Base-by-base conservation (phyloP, 768 basidiomycete species). In the Leccinum boreale region DNA sequence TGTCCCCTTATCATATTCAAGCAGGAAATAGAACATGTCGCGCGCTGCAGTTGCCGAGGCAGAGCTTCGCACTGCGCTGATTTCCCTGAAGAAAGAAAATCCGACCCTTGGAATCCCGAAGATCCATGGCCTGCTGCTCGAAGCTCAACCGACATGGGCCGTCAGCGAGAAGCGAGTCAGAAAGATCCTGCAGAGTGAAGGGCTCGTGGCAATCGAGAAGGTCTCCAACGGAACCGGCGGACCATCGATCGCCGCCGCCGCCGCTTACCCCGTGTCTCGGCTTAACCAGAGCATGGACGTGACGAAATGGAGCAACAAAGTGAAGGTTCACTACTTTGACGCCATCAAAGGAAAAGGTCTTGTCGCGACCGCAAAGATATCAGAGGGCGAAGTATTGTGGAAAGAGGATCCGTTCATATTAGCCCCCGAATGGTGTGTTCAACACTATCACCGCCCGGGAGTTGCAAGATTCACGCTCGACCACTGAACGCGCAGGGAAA, bases 121-220 rank as follows among this genome's bases (percentile, higher is more conserved):
- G 73, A 77, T 92, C 3, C 87, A 90, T 55, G 75, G 80, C 2
- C 77, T 83, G 6, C 73, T 94, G 9, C 79, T 87, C 12, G 70
- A 77, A 12, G 73, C 75, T 10, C 74, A 89, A 62, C 82, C 89
- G 3, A 76, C 80, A 23, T 94, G 91, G 90, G 70, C 79, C 0
- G 89, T 94, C 61, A 90, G 90, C 69, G 93, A 94, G 71, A 94
- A 92, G 66, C 82, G 93, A 23, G 80, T 87, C 4, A 76, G 85
- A 49, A 93, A 90, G 70, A 74, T 89, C 50, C 73, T 94, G 2
- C 86, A 89, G 61, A 74, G 67, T 19, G 80, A 83, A 58, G 84
- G 83, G 0, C 74, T 87, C 31, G 71, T 82, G 21, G 67, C 63
- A n/a, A 56, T 53, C 2, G 64, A 52, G 31, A 61, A 19, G 50